phyloP scores from a whole-genome alignment of 495 filamentous ascomycete genomes.

The Penicillium ochrochloron region DNA sequence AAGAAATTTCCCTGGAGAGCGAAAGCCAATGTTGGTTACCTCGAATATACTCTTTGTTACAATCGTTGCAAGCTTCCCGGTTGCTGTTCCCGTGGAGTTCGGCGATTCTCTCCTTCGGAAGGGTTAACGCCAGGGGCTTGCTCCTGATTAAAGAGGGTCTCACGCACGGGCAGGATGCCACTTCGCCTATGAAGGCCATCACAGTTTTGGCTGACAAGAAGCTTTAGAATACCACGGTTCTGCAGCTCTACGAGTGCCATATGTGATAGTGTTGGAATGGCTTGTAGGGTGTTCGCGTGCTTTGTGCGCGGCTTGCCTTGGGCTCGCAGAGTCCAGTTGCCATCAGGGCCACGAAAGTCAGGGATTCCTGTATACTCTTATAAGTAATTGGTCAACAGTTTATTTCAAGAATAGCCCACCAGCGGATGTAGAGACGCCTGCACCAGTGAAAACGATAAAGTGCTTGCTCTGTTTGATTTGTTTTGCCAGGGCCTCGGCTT shows the following conservation, averaged over 20 bases:
- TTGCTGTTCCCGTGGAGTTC: neutral
- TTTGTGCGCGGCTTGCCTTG: slow-evolving; percentile 1
- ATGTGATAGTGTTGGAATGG: neutral
- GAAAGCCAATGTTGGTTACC: neutral
- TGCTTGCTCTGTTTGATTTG: slow-evolving; percentile 49
- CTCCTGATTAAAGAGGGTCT: neutral
- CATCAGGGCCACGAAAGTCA: slow-evolving; percentile 1
- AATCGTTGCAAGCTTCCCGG: neutral
- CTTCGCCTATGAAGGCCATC: slow-evolving; percentile 1
- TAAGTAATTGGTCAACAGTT: neutral
- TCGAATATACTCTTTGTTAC: slow-evolving; percentile 1
- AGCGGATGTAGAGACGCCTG: neutral
- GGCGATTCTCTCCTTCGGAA: neutral
- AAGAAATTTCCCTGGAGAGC: neutral
- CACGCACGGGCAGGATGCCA: neutral
- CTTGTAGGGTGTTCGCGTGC: neutral
- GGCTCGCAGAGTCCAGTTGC: neutral
- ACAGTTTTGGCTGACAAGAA: neutral
- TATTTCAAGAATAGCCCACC: neutral
- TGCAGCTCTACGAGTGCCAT: neutral
- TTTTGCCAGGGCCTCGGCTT: slow-evolving; percentile 40
- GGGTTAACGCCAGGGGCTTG: neutral
- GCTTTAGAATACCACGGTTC: neutral
- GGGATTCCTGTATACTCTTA: neutral
- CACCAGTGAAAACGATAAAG: slow-evolving; percentile 50